Percentiles rank a stretch among this genome's conserved stretches.
Conservation (phyloP, 2,329 filamentous ascomycete genomes). For the Albifimbria verrucaria region DNA sequence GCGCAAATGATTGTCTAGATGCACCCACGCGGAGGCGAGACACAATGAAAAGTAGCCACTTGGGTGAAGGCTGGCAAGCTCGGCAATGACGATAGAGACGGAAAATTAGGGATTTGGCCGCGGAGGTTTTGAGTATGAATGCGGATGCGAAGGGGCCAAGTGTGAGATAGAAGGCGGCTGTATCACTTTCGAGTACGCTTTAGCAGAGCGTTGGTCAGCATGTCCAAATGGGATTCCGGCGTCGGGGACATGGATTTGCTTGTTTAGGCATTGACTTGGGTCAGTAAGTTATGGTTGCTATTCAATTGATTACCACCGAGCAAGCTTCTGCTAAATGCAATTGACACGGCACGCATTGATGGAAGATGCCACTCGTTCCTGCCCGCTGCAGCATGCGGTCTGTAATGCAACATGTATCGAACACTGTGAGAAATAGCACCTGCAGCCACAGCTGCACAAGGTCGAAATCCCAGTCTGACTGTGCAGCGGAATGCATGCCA, state of each 20-base stretch:
- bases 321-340: too few relatives aligned
- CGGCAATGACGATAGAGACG: too few relatives aligned
- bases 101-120: too few relatives aligned
- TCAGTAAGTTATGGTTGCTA: too few relatives aligned
- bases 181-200: not conserved
- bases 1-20: constrained; percentile 94
- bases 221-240: constrained; percentile 24
- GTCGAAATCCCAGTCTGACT: not conserved
- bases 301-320: too few relatives aligned
- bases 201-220: constrained; percentile 21
- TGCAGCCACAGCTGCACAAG: not conserved
- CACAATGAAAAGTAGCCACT: too few relatives aligned
- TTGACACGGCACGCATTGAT: too few relatives aligned
- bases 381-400: too few relatives aligned
- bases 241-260: constrained; percentile 24
- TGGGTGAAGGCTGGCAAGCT: too few relatives aligned
- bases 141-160: constrained; percentile 7
- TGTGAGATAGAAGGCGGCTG: not conserved
- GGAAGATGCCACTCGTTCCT: too few relatives aligned
- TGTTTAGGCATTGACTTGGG: constrained; percentile 13
- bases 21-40: too few relatives aligned
- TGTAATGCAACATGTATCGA: not conserved
- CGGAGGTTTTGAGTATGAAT: not conserved
- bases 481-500: not conserved
- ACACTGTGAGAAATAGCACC: not conserved